Conservation (phyloP, 306 rosid species). For the Inga laurina region DNA sequence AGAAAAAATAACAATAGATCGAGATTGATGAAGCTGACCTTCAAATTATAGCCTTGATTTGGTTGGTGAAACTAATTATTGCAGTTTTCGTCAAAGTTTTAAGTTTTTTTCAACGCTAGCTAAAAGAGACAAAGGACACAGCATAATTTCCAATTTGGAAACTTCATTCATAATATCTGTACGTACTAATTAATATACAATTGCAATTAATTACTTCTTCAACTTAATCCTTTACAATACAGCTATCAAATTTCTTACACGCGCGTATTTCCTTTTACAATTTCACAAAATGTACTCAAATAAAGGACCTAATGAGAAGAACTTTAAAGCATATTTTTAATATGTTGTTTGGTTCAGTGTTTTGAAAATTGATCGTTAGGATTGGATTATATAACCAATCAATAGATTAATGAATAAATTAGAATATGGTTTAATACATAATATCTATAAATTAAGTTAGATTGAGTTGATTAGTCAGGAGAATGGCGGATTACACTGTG, state of each 20-base stretch:
- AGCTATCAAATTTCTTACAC: not conserved
- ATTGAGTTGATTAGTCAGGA: not conserved
- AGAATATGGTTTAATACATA: not conserved
- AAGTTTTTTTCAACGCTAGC: conserved; percentile 14
- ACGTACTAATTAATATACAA: too few relatives aligned
- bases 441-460: not conserved
- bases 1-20: conserved; percentile 4
- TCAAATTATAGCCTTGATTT: conserved; percentile 28
- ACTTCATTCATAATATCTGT: not conserved
- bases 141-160: not conserved
- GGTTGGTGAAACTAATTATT: conserved; percentile 46
- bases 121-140: not conserved
- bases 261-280: not conserved
- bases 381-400: too few relatives aligned
- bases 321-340: too few relatives aligned
- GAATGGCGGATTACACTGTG: too few relatives aligned
- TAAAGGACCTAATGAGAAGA: not conserved
- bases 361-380: too few relatives aligned
- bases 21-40: conserved; percentile 11
- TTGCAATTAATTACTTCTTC: not conserved
- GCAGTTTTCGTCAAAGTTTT: not conserved
- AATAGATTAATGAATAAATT: too few relatives aligned
- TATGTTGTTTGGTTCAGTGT: too few relatives aligned
- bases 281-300: not conserved
- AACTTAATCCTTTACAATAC: too few relatives aligned